phyloP scores from a whole-genome alignment of 2,329 filamentous ascomycete species.

The Penicillium sp. region DNA sequence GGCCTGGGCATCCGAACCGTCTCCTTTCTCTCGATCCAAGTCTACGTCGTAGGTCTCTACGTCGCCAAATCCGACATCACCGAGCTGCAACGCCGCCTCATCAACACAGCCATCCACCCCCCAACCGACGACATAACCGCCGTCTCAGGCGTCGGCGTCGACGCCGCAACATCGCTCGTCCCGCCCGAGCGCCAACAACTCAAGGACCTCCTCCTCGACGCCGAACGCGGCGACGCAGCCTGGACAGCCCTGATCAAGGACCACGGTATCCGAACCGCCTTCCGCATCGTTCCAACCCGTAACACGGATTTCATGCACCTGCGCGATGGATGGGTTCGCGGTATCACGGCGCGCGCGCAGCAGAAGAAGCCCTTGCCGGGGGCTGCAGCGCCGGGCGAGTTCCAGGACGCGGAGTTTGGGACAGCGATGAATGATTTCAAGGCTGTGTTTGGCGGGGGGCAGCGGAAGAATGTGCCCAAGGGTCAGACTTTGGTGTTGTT shows the following conservation, averaged over 20 bases:
- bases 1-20: conserved; percentile 89
- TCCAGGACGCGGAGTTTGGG: conserved; percentile 78
- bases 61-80: conserved; percentile 82
- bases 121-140: conserved; percentile 30
- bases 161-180: conserved; percentile 79
- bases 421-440: conserved; percentile 78
- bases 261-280: conserved; percentile 72
- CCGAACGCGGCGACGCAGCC: conserved; percentile 69
- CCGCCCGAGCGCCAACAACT: conserved; percentile 79
- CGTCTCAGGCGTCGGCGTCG: conserved; percentile 59
- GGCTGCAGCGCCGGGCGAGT: conserved; percentile 46
- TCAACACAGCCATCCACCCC: conserved; percentile 67
- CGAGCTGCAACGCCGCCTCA: conserved; percentile 76
- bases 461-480: conserved; percentile 73
- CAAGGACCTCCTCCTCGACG: conserved; percentile 71
- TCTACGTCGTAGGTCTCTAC: conserved; percentile 95
- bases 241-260: conserved; percentile 75
- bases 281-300: conserved; percentile 86
- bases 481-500: conserved; percentile 76
- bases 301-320: conserved; percentile 95
- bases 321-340: conserved; percentile 87
- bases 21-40: conserved; percentile 85
- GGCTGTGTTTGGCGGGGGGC: conserved; percentile 76
- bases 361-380: conserved; percentile 51
- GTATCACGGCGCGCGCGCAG: conserved; percentile 75